Evolutionary conservation across 1,139 yeast genomes (phyloP), one percentile per base, ranked within the genome.

Genomic region (Blastobotrys buckinghamii): DNA sequence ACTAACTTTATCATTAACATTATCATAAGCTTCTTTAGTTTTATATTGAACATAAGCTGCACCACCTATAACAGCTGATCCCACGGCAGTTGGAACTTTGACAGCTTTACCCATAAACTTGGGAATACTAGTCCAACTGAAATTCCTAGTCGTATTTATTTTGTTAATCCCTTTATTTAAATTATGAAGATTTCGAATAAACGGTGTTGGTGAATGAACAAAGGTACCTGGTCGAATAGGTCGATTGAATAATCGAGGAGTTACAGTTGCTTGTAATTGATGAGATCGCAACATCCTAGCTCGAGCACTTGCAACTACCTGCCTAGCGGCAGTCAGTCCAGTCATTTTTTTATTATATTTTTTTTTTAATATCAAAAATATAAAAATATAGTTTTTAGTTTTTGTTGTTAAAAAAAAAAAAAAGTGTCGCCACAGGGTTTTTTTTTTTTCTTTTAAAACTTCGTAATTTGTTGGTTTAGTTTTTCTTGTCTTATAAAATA

Each of bases 11-110:
- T 85, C 95, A 48, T 74, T 74, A 0, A 96, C 79, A 58, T 77
- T 87, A 39, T 66, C 73, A 0, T 88, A 76, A 0, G 95, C 95
- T 66, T 90, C 95, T 52, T 89, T 95, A 2, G 89, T 85, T 65
- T 92, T 90, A 65, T 89, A 89, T 27, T 90, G 88, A 42, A 89
- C 82, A 62, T 89, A 92, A 3, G 96, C 84, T 0, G 96, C 95
- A 2, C 95, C 96, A 8, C 97, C 97, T 1, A 95, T 96, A 41
- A 89, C 68, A 0, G 96, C 88, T 8, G 96, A 95, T 1, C 96
- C 96, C 1, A 87, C 69, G 55, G 87, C 87, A 0, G 88, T 90
- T 6, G 64, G 63, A 5, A 84, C 66, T 52, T 78, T 77, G 3
- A 79, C 75, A 4, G 76, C 70, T 59, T 79, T 83, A 34, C 78